Conservation (phyloP, 768 basidiomycete species). For the Naganishia vaughanmartiniae region DNA sequence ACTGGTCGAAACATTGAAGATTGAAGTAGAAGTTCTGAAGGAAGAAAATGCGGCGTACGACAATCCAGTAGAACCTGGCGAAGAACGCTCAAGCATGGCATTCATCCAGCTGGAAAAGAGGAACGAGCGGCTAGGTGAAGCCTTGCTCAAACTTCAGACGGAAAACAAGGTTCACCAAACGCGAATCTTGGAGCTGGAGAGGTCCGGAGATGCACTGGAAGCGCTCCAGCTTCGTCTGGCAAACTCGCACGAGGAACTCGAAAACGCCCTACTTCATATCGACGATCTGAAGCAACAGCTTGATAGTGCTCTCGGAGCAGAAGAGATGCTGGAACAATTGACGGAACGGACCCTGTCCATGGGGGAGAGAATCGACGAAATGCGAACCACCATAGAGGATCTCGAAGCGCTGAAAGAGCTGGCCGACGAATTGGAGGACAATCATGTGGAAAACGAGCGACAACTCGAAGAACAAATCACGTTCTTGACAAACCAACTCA, state of each 20-base stretch:
- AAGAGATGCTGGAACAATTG: conserved; percentile 91
- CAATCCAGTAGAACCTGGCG: conserved; percentile 41
- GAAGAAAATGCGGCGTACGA: conserved; percentile 56
- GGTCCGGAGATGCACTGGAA: conserved; percentile 72
- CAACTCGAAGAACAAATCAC: conserved; percentile 63
- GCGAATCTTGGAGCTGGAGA: conserved; percentile 83
- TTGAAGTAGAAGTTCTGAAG: conserved; percentile 76
- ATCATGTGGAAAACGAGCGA: conserved; percentile 89
- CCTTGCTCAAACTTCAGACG: conserved; percentile 67
- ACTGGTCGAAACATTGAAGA: conserved; percentile 70
- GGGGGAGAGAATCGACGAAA: conserved; percentile 97
- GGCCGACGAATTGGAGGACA: conserved; percentile 94
- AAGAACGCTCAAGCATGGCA: conserved; percentile 58
- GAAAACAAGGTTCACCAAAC: conserved; percentile 69
- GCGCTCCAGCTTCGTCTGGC: conserved; percentile 61
- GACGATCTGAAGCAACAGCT: conserved; percentile 91
- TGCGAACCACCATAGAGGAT: conserved; percentile 93
- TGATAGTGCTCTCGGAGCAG: conserved; percentile 90
- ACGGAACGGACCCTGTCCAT: conserved; percentile 91
- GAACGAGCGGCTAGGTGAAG: conserved; percentile 92
- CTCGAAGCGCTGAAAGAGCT: conserved; percentile 93
- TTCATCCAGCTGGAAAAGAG: conserved; percentile 88
- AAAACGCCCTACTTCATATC: conserved; percentile 85
- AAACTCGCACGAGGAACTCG: conserved; percentile 70
- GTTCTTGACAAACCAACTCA: conserved; percentile 50